Conservation (phyloP, 306 rosid genomes). For the Oemleria cerasiformis region DNA sequence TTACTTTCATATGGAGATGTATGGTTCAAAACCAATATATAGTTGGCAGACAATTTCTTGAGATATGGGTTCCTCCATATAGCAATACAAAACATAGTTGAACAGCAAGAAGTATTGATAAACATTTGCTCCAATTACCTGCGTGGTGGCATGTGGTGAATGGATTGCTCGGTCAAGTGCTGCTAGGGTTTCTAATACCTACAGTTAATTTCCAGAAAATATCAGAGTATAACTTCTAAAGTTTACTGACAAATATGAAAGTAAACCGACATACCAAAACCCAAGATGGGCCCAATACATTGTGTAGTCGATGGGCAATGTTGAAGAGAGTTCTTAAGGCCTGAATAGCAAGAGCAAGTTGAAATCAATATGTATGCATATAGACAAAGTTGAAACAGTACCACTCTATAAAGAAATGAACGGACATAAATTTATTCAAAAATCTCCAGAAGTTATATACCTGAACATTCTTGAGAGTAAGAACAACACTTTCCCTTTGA, state of each 20-base stretch:
- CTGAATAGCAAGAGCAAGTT: conserved; percentile 43
- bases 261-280: conserved; percentile 68
- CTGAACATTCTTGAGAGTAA: conserved; percentile 97
- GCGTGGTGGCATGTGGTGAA: conserved; percentile 96
- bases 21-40: neutral
- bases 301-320: conserved; percentile 90
- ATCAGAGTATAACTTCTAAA: conserved; percentile 16
- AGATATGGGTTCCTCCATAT: neutral
- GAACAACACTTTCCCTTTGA: conserved; percentile 76
- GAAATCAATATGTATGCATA: conserved; percentile 11
- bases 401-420: conserved; percentile 9
- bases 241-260: conserved; percentile 15
- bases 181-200: conserved; percentile 96
- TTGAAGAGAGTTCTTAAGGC: conserved; percentile 98
- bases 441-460: conserved; percentile 35
- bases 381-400: conserved; percentile 11
- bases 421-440: neutral
- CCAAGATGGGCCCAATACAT: conserved; percentile 98
- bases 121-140: conserved; percentile 45
- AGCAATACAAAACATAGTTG: conserved; percentile 12
- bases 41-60: neutral
- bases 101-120: conserved; percentile 18
- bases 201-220: conserved; percentile 23
- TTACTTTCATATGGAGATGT: neutral
- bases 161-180: conserved; percentile 96